These are phyloP conservation scores for Beverwykella pulmonaria DNA, from an alignment of 495 filamentous ascomycete species.

Conservation along the genomic window DNA sequence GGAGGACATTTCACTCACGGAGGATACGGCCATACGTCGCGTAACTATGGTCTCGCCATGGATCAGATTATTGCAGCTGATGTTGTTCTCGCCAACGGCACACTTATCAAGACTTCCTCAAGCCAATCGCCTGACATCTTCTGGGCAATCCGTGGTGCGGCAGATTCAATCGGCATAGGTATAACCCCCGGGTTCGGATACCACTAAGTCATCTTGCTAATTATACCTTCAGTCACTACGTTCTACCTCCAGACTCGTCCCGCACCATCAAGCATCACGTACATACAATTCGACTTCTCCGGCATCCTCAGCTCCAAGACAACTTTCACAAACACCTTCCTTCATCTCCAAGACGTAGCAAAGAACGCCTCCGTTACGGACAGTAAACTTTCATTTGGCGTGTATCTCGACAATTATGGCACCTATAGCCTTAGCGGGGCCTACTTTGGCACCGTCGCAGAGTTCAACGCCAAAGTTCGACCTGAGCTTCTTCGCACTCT, in stretches of 20 bases:
- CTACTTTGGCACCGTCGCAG: slow-evolving; percentile 19
- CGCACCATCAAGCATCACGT: slow-evolving; percentile 53
- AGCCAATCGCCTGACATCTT: slow-evolving; percentile 43
- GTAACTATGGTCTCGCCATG: slow-evolving; percentile 64
- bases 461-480: slow-evolving; percentile 13
- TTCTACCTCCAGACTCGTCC: slow-evolving; percentile 63
- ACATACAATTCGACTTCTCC: slow-evolving; percentile 47
- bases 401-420: slow-evolving; percentile 16
- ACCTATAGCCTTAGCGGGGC: slow-evolving; percentile 16
- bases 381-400: slow-evolving; percentile 9
- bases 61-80: slow-evolving; percentile 64
- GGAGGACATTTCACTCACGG: slow-evolving; percentile 75
- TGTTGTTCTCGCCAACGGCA: slow-evolving; percentile 65
- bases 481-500: slow-evolving; percentile 24
- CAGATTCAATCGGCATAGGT: slow-evolving; percentile 60
- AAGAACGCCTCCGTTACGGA: slow-evolving; percentile 22
- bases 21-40: slow-evolving; percentile 63
- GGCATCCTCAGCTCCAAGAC: slow-evolving; percentile 6
- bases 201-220: background rate
- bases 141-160: slow-evolving; percentile 62
- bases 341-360: slow-evolving; percentile 26
- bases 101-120: slow-evolving; percentile 39
- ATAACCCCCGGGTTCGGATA: background rate
- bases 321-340: slow-evolving; percentile 26
- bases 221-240: slow-evolving; percentile 51